Evolutionary conservation across 768 basidiomycete genomes (phyloP), one percentile per base, ranked within the genome.

Genomic region (Phylloporus sp.): DNA sequence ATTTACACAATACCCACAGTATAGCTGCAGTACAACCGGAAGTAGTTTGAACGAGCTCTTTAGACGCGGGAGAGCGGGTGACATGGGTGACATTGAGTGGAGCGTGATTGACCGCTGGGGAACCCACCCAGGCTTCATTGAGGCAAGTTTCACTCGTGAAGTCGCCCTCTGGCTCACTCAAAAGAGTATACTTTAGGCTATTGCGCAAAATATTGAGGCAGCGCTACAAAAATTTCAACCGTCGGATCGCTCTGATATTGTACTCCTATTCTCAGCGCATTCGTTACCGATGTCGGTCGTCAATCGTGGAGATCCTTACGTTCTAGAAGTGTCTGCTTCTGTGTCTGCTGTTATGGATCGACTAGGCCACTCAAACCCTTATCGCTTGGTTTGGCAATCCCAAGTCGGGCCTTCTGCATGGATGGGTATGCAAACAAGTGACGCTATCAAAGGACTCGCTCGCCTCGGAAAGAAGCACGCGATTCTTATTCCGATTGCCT

Each of bases 41-140:
- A 97, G 94, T 72, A 95, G 91, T 67, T 66, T 99, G 64, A 99
- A 98, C 63, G 97, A 99, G 68, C 72, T 99, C 24, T 95, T 81
- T 62, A 74, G 87, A 66, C 73, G 70, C 61, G 80, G 81, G 46
- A 81, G 76, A 61, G 72, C 74, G 32, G 86, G 85, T 26, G 85
- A 80, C 47, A 71, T 76, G 58, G 86, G 78, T 45, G 75, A 76
- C 59, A 79, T 99, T 22, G 81, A 92, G 62, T 99, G 97, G 97
- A 95, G 91, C 66, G 94, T 98, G 6, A 88, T 99, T 64, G 97
- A 99, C 72, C 81, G 97, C 24, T 99, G 97, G 97, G 94, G 93
- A 9, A 92, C 91, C 10, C 91, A 99, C 68, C 78, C 87, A 6
- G 97, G 97, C 5, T 89, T 98, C 62, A 80, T 99, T 54, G 92